A percentile compares a stretch with the other conserved stretches of the same genome.
phyloP scores from a whole-genome alignment of 768 basidiomycete genomes.

The Auricularia auricula-judae region DNA sequence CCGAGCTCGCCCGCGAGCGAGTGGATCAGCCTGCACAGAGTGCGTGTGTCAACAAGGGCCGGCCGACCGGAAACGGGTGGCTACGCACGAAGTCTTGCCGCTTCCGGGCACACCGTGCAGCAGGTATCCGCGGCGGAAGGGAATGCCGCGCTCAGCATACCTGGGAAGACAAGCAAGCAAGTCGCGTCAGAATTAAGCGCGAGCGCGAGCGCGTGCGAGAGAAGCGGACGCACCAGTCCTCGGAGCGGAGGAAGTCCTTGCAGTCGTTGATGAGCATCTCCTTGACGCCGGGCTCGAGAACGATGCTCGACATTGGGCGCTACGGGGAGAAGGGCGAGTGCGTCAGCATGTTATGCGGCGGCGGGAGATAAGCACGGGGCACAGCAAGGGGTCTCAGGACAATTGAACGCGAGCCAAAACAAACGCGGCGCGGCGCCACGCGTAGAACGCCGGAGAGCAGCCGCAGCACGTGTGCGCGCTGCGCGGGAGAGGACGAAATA shows the following conservation, averaged over 20 bases:
- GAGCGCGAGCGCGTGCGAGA: slow-evolving; percentile 3
- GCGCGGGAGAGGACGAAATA: neutral
- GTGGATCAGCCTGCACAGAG: slow-evolving; percentile 11
- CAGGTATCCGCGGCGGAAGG: slow-evolving; percentile 78
- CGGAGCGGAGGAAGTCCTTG: slow-evolving; percentile 72
- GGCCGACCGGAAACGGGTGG: slow-evolving; percentile 28
- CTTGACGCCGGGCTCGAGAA: slow-evolving; percentile 79
- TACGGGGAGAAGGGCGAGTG: neutral
- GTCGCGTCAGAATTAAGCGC: neutral
- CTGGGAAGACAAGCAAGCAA: slow-evolving; percentile 24
- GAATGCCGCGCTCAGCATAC: slow-evolving; percentile 89
- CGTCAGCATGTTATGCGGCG: neutral
- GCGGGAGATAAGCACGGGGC: neutral
- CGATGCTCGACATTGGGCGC: slow-evolving; percentile 86
- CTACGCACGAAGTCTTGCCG: neutral
- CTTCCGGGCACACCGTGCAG: slow-evolving; percentile 81
- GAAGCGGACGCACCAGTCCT: slow-evolving; percentile 59
- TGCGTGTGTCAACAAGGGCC: slow-evolving; percentile 25
- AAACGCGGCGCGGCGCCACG: neutral
- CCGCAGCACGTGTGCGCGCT: neutral
- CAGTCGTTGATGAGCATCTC: slow-evolving; percentile 86
- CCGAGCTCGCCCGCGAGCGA: slow-evolving; percentile 47
- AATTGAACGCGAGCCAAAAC: neutral
- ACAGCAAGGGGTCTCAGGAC: neutral
- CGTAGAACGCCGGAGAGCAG: too few species aligned